Evolutionary conservation across 306 rosid genomes (phyloP).

Genomic region (Pyrus communis): DNA sequence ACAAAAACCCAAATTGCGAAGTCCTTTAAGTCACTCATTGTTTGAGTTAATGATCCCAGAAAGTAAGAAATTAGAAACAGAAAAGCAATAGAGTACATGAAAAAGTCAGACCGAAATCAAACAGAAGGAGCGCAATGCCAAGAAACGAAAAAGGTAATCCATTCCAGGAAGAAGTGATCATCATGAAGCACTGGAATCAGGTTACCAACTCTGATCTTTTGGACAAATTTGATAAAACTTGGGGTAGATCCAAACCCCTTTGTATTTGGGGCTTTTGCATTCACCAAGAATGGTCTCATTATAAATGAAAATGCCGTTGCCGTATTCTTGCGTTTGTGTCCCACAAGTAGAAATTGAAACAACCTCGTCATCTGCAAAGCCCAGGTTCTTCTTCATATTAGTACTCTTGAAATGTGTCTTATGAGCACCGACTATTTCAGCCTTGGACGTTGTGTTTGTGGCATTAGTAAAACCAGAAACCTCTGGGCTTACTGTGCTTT

Average conservation of each 20-base stretch:
- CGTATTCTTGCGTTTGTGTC: background rate
- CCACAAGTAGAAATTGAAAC: conserved; percentile 13
- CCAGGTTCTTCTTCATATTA: background rate
- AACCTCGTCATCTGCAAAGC: background rate
- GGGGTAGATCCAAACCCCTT: conserved; percentile 36
- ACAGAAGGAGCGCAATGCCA: too few relatives aligned
- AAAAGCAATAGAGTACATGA: too few relatives aligned
- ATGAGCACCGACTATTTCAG: background rate
- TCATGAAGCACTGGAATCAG: too few relatives aligned
- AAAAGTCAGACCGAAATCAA: too few relatives aligned
- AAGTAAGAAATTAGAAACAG: too few relatives aligned
- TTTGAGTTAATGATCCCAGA: too few relatives aligned
- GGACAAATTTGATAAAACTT: conserved; percentile 4
- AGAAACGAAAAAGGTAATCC: too few relatives aligned
- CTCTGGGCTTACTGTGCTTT: too few relatives aligned
- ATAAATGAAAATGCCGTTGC: background rate
- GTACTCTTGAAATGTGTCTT: background rate
- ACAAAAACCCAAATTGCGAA: too few relatives aligned
- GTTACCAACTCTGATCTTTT: conserved; percentile 13
- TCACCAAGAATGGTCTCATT: background rate
- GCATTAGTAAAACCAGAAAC: background rate
- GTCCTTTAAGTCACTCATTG: too few relatives aligned
- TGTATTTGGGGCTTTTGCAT: background rate
- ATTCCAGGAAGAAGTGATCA: too few relatives aligned
- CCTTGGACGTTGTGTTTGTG: background rate